phyloP scores from a whole-genome alignment of 108 stramenopile species.

The Conticribra weissflogii region DNA sequence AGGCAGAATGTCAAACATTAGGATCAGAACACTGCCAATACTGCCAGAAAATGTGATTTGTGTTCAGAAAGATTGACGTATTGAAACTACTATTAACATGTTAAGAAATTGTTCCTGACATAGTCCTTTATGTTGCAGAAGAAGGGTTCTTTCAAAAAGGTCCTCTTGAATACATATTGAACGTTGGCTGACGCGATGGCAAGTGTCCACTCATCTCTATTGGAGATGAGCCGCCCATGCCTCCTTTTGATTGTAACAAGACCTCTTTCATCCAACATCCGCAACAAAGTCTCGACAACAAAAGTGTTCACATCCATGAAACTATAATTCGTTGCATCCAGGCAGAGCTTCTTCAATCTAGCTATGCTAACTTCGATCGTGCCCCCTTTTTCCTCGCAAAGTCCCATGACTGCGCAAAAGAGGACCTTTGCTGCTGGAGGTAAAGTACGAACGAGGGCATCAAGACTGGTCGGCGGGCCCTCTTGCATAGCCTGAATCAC shows the following conservation, averaged over 20 bases:
- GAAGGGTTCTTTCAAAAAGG: conserved; percentile 45
- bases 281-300: conserved; percentile 45
- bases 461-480: conserved; percentile 31
- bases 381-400: conserved; percentile 32
- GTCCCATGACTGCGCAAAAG: conserved; percentile 52
- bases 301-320: conserved; percentile 26
- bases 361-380: conserved; percentile 36
- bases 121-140: conserved; percentile 48
- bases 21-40: no score
- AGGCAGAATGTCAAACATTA: no score
- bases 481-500: conserved; percentile 61
- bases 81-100: no score
- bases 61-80: no score
- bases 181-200: conserved; percentile 72
- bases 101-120: conserved; percentile 32
- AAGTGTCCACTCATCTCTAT: conserved; percentile 34
- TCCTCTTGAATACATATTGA: conserved; percentile 57
- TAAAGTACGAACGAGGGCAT: conserved; percentile 51
- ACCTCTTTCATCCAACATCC: conserved; percentile 60
- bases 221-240: conserved; percentile 15
- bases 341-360: conserved; percentile 33
- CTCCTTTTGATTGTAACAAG: conserved; percentile 14
- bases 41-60: no score
- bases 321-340: conserved; percentile 23
- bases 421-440: conserved; percentile 57